Evolutionary conservation across 768 basidiomycete genomes (phyloP).

Genomic region (Inosperma sp.): DNA sequence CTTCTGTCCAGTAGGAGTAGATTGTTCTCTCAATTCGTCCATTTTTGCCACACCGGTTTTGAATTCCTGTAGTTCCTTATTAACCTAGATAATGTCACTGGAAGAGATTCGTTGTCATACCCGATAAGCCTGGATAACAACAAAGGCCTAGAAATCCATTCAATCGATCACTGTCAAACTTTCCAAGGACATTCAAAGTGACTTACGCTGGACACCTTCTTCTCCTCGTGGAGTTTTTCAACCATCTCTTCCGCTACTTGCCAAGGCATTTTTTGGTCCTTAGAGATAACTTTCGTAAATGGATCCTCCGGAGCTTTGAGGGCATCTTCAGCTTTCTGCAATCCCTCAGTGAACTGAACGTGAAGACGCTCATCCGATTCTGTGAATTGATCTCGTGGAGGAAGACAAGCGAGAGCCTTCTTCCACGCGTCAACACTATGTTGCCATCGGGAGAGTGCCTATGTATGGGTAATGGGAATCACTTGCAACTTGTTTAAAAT

Average conservation of each 20-base stretch:
- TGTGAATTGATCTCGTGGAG: slow-evolving; percentile 24
- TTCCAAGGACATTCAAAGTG: not conserved
- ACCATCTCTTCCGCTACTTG: slow-evolving; percentile 23
- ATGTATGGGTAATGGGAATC: not conserved
- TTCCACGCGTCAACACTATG: slow-evolving; percentile 27
- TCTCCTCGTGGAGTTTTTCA: slow-evolving; percentile 13
- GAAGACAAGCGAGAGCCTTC: slow-evolving; percentile 30
- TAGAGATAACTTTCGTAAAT: not conserved
- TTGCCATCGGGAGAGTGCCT: slow-evolving; percentile 23
- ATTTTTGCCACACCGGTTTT: slow-evolving; percentile 25
- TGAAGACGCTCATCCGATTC: slow-evolving; percentile 31
- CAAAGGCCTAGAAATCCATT: too few relatives aligned
- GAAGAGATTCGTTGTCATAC: slow-evolving; percentile 13
- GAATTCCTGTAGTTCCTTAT: slow-evolving; percentile 27
- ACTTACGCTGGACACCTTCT: slow-evolving; percentile 22
- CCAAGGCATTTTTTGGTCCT: slow-evolving; percentile 23
- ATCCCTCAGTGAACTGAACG: slow-evolving; percentile 30
- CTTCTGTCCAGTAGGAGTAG: slow-evolving; percentile 5
- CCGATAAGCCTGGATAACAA: slow-evolving; percentile 30
- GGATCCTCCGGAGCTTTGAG: slow-evolving; percentile 2
- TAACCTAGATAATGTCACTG: too few relatives aligned
- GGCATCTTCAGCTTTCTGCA: slow-evolving; percentile 23
- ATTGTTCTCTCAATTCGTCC: slow-evolving; percentile 16
- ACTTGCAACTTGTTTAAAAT: not conserved
- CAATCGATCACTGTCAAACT: too few relatives aligned